A percentile compares a stretch with the other conserved stretches of the same genome.
Evolutionary conservation across 345 rosid genomes (phyloP).

Genomic region (Hibiscus syriacus): DNA sequence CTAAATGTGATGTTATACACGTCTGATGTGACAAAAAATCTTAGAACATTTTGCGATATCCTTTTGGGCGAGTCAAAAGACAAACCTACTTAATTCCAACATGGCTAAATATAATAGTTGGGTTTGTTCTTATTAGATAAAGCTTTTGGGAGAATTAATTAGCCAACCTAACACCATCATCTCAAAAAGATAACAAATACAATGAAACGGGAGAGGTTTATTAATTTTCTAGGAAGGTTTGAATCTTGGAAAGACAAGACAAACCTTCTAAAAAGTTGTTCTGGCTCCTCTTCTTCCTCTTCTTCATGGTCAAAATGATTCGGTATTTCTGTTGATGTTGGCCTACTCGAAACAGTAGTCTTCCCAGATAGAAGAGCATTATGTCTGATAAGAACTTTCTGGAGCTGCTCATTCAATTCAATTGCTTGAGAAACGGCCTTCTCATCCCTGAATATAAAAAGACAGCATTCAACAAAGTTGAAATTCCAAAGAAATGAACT

Average conservation of each 20-base stretch:
- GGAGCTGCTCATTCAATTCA: slow-evolving; percentile 84
- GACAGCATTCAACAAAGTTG: slow-evolving; percentile 7
- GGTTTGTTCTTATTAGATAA: background rate
- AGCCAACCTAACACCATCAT: background rate
- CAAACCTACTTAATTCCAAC: background rate
- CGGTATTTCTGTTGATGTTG: slow-evolving; percentile 28
- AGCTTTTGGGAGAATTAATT: background rate
- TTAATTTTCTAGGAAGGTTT: background rate
- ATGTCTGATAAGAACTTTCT: slow-evolving; percentile 71
- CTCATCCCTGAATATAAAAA: slow-evolving; percentile 57
- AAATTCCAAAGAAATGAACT: background rate
- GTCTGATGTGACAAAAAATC: background rate
- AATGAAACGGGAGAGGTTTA: background rate
- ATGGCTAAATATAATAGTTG: background rate
- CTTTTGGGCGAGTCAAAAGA: background rate
- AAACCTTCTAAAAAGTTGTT: slow-evolving; percentile 86
- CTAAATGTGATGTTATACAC: background rate
- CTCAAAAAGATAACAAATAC: background rate
- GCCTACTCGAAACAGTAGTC: slow-evolving; percentile 31
- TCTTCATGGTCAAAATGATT: slow-evolving; percentile 39
- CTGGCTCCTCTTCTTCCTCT: slow-evolving; percentile 73
- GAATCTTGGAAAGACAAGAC: background rate
- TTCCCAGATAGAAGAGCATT: slow-evolving; percentile 60
- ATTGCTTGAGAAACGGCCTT: slow-evolving; percentile 82
- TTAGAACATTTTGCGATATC: background rate